Evolutionary conservation across 2,329 filamentous ascomycete species (phyloP).

Genomic region (Trichoderma koningii): DNA sequence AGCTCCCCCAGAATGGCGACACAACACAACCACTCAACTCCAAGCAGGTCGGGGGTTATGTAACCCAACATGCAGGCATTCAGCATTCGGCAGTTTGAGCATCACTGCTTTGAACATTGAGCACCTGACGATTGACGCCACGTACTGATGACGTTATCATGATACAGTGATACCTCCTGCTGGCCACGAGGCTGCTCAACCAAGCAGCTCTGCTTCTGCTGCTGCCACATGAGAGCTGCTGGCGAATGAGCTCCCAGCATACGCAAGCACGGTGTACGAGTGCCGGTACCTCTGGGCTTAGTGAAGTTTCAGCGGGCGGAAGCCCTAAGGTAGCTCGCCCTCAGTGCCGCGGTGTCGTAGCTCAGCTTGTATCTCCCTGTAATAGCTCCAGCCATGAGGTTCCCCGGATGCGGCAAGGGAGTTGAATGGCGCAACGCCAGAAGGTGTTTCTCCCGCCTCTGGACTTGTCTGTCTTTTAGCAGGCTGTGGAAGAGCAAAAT

Average conservation of each 20-base stretch:
- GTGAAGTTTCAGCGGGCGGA: constrained; percentile 17
- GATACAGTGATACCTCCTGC: background rate
- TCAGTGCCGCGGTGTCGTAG: constrained; percentile 19
- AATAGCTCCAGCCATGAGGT: background rate
- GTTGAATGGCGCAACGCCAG: constrained; percentile 11
- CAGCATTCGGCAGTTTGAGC: too few relatives aligned
- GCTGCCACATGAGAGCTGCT: background rate
- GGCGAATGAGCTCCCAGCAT: background rate
- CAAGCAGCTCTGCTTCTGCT: background rate
- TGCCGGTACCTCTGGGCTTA: background rate
- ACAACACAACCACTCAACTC: too few relatives aligned
- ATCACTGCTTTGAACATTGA: background rate
- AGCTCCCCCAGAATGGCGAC: too few relatives aligned
- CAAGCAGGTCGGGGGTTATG: too few relatives aligned
- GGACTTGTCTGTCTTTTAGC: background rate
- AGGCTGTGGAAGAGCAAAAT: background rate
- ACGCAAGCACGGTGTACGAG: background rate
- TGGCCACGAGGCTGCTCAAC: background rate
- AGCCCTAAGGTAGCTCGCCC: constrained; percentile 18
- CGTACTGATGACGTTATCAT: constrained; percentile 39
- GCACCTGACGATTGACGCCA: background rate
- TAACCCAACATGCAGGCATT: too few relatives aligned
- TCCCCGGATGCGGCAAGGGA: constrained; percentile 19
- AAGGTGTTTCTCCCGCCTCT: background rate
- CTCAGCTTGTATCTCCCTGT: constrained; percentile 24